phyloP scores from a whole-genome alignment of 2,329 filamentous ascomycete species.

The Cladosporium austrohemisphaericum region DNA sequence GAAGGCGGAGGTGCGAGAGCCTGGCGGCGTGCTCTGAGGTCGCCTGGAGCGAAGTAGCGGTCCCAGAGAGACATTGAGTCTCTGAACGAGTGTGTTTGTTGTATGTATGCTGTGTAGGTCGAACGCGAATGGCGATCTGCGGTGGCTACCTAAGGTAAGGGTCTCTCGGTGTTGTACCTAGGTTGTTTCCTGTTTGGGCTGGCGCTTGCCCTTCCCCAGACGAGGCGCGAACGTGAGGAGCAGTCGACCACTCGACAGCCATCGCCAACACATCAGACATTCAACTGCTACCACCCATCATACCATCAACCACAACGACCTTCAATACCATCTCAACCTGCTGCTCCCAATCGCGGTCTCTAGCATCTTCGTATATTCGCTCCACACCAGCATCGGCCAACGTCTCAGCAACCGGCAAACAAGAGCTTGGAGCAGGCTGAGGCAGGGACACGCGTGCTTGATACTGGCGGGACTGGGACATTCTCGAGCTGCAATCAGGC shows the following conservation, averaged over 20 bases:
- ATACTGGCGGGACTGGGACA: neutral
- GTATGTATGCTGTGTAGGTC: neutral
- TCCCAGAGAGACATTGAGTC: constrained; percentile 34
- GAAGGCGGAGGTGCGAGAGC: constrained; percentile 10
- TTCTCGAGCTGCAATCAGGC: neutral
- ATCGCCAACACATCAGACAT: too few relatives aligned
- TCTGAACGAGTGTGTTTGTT: neutral
- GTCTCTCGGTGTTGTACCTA: constrained; percentile 5
- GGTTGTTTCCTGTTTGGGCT: constrained; percentile 4
- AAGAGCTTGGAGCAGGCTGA: constrained; percentile 11
- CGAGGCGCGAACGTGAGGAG: too few relatives aligned
- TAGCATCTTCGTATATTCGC: too few relatives aligned
- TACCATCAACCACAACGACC: too few relatives aligned
- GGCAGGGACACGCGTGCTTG: neutral
- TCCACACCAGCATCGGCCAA: too few relatives aligned
- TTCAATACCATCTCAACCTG: too few relatives aligned
- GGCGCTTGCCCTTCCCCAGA: constrained; percentile 3
- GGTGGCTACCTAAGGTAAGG: too few relatives aligned
- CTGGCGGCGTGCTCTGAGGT: constrained; percentile 23
- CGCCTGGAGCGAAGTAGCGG: constrained; percentile 32
- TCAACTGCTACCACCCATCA: too few relatives aligned
- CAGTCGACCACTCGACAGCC: neutral
- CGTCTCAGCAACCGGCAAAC: too few relatives aligned
- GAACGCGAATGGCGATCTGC: neutral
- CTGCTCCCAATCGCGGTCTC: too few relatives aligned